phyloP scores from a whole-genome alignment of 352 stramenopile species.

The Globisporangium orthogonon region DNA sequence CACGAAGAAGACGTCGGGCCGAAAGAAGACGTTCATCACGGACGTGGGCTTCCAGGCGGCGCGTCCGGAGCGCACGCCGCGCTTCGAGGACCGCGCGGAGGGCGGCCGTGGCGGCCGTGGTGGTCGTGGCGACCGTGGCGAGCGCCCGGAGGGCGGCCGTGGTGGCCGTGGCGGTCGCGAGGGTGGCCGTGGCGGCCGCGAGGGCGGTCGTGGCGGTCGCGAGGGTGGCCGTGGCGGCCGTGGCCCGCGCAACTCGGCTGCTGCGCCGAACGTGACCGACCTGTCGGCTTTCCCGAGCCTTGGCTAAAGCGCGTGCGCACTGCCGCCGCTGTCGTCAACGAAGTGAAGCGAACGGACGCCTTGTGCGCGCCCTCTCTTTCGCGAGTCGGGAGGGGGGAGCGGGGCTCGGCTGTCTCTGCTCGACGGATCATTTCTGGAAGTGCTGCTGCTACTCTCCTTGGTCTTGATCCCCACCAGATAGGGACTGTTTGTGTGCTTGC shows the following conservation, averaged over 20 bases:
- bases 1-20: constrained; percentile 92
- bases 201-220: constrained; percentile 45
- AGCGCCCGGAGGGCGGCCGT: constrained; percentile 20
- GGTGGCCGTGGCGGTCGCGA: constrained; percentile 10
- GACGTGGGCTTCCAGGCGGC: constrained; percentile 79
- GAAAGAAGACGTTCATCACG: constrained; percentile 91
- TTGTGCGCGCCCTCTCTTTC: constrained; percentile 11
- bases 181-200: constrained; percentile 22
- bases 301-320: constrained; percentile 38
- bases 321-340: constrained; percentile 24
- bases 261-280: constrained; percentile 73
- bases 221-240: constrained; percentile 34
- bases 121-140: constrained; percentile 11
- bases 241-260: constrained; percentile 27
- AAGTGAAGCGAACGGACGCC: constrained; percentile 43
- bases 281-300: constrained; percentile 83
- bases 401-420: constrained; percentile 6
- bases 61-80: constrained; percentile 46
- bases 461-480: constrained; percentile 52
- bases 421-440: constrained; percentile 3
- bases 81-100: constrained; percentile 52
- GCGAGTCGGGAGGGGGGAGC: neutral
- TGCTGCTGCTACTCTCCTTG: constrained; percentile 27
- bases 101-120: constrained; percentile 49
- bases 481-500: constrained; percentile 39